Conservation (phyloP, 352 stramenopile genomes). For the Globisporangium solare region DNA sequence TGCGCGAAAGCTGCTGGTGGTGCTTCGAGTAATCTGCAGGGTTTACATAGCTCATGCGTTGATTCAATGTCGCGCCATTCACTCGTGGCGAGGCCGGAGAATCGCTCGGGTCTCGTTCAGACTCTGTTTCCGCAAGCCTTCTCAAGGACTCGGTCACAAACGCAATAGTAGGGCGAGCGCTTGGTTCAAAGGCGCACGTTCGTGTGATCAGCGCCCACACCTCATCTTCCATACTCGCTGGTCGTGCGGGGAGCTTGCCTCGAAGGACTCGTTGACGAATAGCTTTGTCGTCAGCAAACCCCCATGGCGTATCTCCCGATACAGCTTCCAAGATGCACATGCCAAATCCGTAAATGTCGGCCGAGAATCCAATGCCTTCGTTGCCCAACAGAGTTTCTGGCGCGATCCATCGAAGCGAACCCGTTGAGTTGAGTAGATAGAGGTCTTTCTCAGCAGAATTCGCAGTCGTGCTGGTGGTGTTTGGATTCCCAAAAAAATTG, state of each 20-base stretch:
- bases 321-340: constrained; percentile 63
- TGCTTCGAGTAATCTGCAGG: constrained; percentile 9
- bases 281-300: constrained; percentile 37
- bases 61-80: neutral
- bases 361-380: constrained; percentile 4
- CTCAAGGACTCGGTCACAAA: constrained; percentile 40
- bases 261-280: constrained; percentile 33
- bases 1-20: constrained; percentile 18
- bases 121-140: constrained; percentile 42
- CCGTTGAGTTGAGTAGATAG: neutral
- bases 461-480: neutral
- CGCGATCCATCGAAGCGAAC: constrained; percentile 46
- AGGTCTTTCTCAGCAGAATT: neutral
- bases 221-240: constrained; percentile 32
- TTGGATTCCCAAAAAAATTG: constrained; percentile 15
- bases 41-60: neutral
- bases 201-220: constrained; percentile 39
- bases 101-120: constrained; percentile 1
- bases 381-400: constrained; percentile 31
- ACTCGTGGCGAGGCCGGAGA: neutral
- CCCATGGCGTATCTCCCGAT: constrained; percentile 56
- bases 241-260: constrained; percentile 36
- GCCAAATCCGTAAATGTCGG: constrained; percentile 63
- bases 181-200: constrained; percentile 51
- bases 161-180: constrained; percentile 41